Base-by-base conservation (phyloP, 2,329 filamentous ascomycete species). In the Teratosphaeriaceae sp. region DNA sequence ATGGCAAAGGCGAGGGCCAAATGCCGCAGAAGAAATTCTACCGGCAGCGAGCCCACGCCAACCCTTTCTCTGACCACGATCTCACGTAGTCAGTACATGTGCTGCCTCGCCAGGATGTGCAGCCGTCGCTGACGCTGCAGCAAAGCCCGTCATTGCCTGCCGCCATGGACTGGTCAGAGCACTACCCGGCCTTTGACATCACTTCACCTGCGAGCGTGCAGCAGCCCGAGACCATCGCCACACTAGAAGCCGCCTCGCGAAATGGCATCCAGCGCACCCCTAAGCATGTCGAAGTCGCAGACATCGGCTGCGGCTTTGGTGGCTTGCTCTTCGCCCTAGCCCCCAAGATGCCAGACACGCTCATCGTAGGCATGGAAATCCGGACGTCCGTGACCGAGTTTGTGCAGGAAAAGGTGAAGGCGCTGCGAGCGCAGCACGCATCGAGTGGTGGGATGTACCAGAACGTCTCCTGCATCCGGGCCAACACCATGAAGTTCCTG, bases 401-500 rank as follows among this genome's bases (percentile, higher is more conserved):
- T 64, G 88, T 98, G 3, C 80, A 87, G 63, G 85, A 94, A 53
- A 84, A 88, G 58, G 86, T 95, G 62, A 79, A 79, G 52, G 90
- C 89, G 3, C 74, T 97, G 15, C 81, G 92, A 3, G 69, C 72
- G 11, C 82, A 89, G 58, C 50, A 49, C 40, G 23, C 24, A 13
- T 24, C 36, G 24, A 27, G 35, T 3, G n/a, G n/a, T n/a, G 62
- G 64, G 15, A 65, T 70, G 36, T 97, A 88, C 64, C 84, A 94
- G 60, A 98, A 98, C 64, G 83, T 90, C 42, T 82, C 85, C 24
- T 94, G 88, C 61, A 72, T 98, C 37, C 83, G 92, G 49, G 86
- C 87, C 52, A 98, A 98, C 70, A 87, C 88, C 4, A 98, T 98
- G 92, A 98, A 98, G 65, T 98, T 97, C 66, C 73, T 98, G n/a